Conservation (phyloP, 257 asterid species). For the Galeopsis tetrahit region DNA sequence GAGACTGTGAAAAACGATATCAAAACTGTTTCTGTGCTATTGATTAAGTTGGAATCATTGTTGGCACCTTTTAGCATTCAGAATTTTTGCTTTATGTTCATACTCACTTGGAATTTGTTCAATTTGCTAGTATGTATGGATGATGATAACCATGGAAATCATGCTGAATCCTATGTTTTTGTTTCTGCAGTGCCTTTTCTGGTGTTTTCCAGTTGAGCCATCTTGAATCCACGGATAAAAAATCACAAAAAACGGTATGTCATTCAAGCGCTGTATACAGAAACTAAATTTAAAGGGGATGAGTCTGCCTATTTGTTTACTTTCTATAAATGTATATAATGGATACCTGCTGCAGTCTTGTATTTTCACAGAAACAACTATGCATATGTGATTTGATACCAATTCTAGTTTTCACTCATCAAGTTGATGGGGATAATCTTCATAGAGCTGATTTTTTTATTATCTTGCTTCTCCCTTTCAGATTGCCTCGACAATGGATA, state of each 20-base stretch:
- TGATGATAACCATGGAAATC: conserved; percentile 4
- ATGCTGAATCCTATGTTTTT: conserved; percentile 29
- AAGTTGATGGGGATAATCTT: neutral
- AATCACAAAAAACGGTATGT: conserved; percentile 30
- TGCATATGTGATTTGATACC: neutral
- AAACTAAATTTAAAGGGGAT: neutral
- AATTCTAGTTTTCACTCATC: neutral
- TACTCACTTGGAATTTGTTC: neutral
- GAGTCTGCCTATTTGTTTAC: conserved; percentile 1
- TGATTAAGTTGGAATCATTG: neutral
- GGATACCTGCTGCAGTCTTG: conserved; percentile 1
- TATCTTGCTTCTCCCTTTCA: conserved; percentile 17
- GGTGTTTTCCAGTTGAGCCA: conserved; percentile 39
- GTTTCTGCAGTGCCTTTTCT: conserved; percentile 50
- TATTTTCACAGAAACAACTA: neutral
- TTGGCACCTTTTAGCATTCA: neutral
- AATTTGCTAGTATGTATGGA: neutral
- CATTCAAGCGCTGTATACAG: neutral
- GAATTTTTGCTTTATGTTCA: neutral
- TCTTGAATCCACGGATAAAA: neutral
- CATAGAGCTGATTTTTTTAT: neutral
- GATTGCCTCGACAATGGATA: conserved; percentile 22
- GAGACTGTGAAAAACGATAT: neutral
- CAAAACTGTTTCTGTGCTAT: neutral
- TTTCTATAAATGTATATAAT: neutral